A percentile compares a stretch with the other conserved stretches of the same genome.
phyloP scores from a whole-genome alignment of 768 basidiomycete species.

The Tephrocybe sp. region DNA sequence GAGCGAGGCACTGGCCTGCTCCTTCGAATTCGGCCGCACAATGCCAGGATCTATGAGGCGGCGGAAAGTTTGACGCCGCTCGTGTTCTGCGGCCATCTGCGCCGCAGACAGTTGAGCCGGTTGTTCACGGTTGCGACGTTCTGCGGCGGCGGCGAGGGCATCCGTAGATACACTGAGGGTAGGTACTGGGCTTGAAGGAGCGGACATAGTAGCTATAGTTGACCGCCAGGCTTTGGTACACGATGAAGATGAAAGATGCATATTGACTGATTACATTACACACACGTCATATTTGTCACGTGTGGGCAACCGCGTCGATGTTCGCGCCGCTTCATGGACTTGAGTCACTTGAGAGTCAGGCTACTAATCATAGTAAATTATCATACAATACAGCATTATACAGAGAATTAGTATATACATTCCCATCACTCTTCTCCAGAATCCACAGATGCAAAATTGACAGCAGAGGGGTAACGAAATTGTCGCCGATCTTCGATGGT shows the following conservation, averaged over 20 bases:
- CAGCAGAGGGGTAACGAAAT: conserved; percentile 9
- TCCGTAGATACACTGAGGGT: conserved; percentile 28
- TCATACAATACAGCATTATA: background rate
- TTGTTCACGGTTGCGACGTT: conserved; percentile 37
- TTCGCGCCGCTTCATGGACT: too few species aligned
- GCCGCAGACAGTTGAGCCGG: conserved; percentile 35
- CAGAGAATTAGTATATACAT: background rate
- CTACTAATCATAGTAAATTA: background rate
- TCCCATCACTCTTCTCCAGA: conserved; percentile 6
- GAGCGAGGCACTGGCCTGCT: conserved; percentile 59
- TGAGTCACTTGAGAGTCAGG: too few species aligned
- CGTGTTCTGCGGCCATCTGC: conserved; percentile 53
- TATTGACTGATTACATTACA: too few species aligned
- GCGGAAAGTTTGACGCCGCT: conserved; percentile 69
- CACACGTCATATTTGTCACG: too few species aligned
- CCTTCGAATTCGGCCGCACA: conserved; percentile 64
- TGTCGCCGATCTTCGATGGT: conserved; percentile 17
- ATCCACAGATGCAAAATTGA: conserved; percentile 2
- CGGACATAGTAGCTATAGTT: conserved; percentile 6
- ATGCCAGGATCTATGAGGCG: conserved; percentile 81
- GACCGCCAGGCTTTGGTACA: background rate
- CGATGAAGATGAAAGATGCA: too few species aligned
- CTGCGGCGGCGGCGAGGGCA: conserved; percentile 44
- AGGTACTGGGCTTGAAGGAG: background rate
- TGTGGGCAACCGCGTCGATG: too few species aligned